Percentiles rank a stretch among this genome's conserved stretches.
Conservation (phyloP, 352 stramenopile species). For the Phytopythium helicoides region DNA sequence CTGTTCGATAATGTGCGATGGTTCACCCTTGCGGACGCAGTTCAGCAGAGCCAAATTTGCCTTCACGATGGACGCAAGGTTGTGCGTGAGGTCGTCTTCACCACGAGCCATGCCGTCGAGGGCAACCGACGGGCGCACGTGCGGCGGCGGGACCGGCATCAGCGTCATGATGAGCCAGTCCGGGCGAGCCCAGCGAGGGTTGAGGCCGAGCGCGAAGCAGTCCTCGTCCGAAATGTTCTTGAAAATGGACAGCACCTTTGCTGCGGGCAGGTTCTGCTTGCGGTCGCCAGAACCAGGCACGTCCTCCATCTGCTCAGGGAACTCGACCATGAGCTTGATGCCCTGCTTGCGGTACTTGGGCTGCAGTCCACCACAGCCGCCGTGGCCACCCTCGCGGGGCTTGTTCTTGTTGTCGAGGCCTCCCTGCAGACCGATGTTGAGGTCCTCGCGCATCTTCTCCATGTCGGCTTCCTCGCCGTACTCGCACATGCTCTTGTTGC, state of each 20-base stretch:
- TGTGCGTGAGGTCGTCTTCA: conserved; percentile 99
- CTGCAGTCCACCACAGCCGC: conserved; percentile 82
- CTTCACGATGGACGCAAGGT: conserved; percentile 98
- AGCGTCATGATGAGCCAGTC: conserved; percentile 99
- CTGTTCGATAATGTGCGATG: conserved; percentile 96
- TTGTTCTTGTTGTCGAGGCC: conserved; percentile 83
- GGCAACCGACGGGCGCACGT: conserved; percentile 96
- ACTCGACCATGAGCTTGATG: conserved; percentile 95
- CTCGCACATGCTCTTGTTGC: conserved; percentile 87
- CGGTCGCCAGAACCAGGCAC: conserved; percentile 93
- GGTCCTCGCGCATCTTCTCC: conserved; percentile 87
- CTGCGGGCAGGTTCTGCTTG: conserved; percentile 96
- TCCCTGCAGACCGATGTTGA: conserved; percentile 83
- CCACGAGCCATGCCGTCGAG: conserved; percentile 92
- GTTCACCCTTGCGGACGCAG: conserved; percentile 94
- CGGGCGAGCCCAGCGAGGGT: conserved; percentile 93
- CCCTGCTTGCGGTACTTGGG: conserved; percentile 96
- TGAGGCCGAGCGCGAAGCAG: conserved; percentile 92
- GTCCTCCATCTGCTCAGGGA: conserved; percentile 94
- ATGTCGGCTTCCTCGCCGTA: conserved; percentile 84
- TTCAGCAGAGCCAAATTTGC: conserved; percentile 95
- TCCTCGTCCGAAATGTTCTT: conserved; percentile 98
- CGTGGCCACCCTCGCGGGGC: conserved; percentile 76
- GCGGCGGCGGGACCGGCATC: conserved; percentile 97
- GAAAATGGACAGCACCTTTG: conserved; percentile 95